A percentile compares a stretch with the other conserved stretches of the same genome.
phyloP scores from a whole-genome alignment of 2,329 filamentous ascomycete species.

The Emergomyces pasteurianus region DNA sequence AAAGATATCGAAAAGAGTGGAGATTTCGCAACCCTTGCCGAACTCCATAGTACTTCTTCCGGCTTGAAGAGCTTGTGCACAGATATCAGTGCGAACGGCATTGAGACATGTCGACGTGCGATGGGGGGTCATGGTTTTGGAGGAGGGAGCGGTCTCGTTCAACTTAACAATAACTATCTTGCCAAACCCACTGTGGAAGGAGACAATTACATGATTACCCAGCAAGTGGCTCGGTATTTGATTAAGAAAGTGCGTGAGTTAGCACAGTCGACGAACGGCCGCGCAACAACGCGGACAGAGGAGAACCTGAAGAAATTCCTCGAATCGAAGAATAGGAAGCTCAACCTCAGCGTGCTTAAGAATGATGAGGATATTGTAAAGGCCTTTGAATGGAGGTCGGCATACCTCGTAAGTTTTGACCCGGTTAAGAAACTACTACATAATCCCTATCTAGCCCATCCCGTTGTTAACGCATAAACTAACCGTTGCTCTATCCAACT shows the following conservation, averaged over 20 bases:
- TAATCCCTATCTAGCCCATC: too few relatives aligned
- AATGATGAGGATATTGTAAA: slow-evolving; percentile 31
- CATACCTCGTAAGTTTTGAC: slow-evolving; percentile 22
- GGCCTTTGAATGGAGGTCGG: slow-evolving; percentile 35
- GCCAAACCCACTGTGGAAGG: slow-evolving; percentile 45
- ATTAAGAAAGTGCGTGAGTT: slow-evolving; percentile 39
- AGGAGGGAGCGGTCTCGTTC: slow-evolving; percentile 40
- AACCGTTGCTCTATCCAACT: not conserved
- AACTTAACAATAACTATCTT: slow-evolving; percentile 40
- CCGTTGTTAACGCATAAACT: not conserved
- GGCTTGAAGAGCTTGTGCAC: slow-evolving; percentile 44
- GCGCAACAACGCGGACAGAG: slow-evolving; percentile 4
- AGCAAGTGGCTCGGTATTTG: slow-evolving; percentile 39
- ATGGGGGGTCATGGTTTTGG: slow-evolving; percentile 45
- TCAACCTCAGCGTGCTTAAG: slow-evolving; percentile 19
- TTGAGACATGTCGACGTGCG: slow-evolving; percentile 42
- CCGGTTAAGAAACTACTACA: not conserved
- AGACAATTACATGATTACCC: slow-evolving; percentile 47
- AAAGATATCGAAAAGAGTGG: slow-evolving; percentile 36
- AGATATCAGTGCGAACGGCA: slow-evolving; percentile 41
- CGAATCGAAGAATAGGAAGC: slow-evolving; percentile 17
- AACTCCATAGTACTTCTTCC: slow-evolving; percentile 43
- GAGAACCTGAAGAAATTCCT: slow-evolving; percentile 17
- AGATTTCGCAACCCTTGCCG: slow-evolving; percentile 38
- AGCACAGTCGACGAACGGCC: slow-evolving; percentile 17